These are phyloP conservation scores for Fusarium dlaminii DNA, from an alignment of 2,329 filamentous ascomycete genomes.

Conservation along the genomic window DNA sequence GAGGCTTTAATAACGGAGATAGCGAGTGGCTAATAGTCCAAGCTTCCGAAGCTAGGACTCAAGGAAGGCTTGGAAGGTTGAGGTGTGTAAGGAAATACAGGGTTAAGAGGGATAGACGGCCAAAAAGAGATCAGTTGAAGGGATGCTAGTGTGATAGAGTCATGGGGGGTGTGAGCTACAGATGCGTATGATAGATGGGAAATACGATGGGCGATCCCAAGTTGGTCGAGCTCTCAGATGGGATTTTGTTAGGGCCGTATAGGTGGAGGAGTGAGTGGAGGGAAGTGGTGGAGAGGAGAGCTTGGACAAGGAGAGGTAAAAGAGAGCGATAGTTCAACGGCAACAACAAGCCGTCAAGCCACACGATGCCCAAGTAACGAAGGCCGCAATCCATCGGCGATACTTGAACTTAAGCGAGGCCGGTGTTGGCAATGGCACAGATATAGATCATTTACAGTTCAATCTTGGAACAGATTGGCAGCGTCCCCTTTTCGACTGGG, in stretches of 20 bases:
- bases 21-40: conserved; percentile 37
- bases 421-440: not conserved
- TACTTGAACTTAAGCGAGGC: not conserved
- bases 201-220: conserved; percentile 38
- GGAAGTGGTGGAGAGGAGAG: conserved; percentile 36
- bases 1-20: conserved; percentile 31
- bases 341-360: conserved; percentile 13
- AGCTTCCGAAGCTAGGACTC: conserved; percentile 39
- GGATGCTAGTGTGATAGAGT: conserved; percentile 29
- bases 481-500: conserved; percentile 14
- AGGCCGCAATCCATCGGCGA: not conserved
- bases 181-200: conserved; percentile 34
- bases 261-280: conserved; percentile 37
- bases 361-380: conserved; percentile 10
- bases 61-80: conserved; percentile 29
- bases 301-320: conserved; percentile 13
- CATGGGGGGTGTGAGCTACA: conserved; percentile 36
- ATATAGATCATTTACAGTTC: conserved; percentile 8
- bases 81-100: conserved; percentile 27
- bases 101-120: conserved; percentile 30
- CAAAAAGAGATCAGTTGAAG: conserved; percentile 28
- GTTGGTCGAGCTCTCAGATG: conserved; percentile 33
- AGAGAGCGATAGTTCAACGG: conserved; percentile 1
- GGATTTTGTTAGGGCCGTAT: conserved; percentile 31
- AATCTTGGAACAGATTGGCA: conserved; percentile 5